phyloP scores from a whole-genome alignment of 805 yeast species.

The Starmerella powellii region DNA sequence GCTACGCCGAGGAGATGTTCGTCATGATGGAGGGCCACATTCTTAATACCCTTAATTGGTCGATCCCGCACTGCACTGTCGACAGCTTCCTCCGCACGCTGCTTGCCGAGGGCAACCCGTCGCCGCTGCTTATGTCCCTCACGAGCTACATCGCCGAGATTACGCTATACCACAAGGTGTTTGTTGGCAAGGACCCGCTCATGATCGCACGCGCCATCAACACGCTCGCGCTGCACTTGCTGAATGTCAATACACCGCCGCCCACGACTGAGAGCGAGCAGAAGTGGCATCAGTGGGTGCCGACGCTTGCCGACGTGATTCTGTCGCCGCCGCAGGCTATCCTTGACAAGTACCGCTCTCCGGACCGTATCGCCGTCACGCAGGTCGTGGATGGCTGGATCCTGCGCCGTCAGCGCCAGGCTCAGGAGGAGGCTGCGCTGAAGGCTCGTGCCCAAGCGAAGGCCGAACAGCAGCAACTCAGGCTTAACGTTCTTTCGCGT shows the following conservation, averaged over 20 bases:
- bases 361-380: slow-evolving; percentile 27
- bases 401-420: slow-evolving; percentile 26
- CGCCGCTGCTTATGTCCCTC: slow-evolving; percentile 25
- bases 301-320: slow-evolving; percentile 28
- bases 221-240: slow-evolving; percentile 25
- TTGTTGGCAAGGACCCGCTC: slow-evolving; percentile 27
- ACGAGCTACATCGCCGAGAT: slow-evolving; percentile 30
- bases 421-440: slow-evolving; percentile 21
- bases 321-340: slow-evolving; percentile 30
- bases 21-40: slow-evolving; percentile 66
- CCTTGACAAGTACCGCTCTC: slow-evolving; percentile 31
- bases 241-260: slow-evolving; percentile 14
- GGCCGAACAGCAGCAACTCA: slow-evolving; percentile 12
- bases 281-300: slow-evolving; percentile 26
- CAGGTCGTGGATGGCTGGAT: slow-evolving; percentile 27
- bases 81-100: slow-evolving; percentile 32
- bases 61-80: slow-evolving; percentile 46
- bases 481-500: slow-evolving; percentile 9
- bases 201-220: slow-evolving; percentile 28
- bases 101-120: slow-evolving; percentile 19
- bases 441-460: slow-evolving; percentile 14
- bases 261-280: slow-evolving; percentile 11
- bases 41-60: slow-evolving; percentile 57
- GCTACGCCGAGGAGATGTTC: slow-evolving; percentile 47
- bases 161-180: slow-evolving; percentile 29